Evolutionary conservation across 257 asterid genomes (phyloP), one percentile per base, ranked within the genome.

Genomic region (Cordia subcordata): DNA sequence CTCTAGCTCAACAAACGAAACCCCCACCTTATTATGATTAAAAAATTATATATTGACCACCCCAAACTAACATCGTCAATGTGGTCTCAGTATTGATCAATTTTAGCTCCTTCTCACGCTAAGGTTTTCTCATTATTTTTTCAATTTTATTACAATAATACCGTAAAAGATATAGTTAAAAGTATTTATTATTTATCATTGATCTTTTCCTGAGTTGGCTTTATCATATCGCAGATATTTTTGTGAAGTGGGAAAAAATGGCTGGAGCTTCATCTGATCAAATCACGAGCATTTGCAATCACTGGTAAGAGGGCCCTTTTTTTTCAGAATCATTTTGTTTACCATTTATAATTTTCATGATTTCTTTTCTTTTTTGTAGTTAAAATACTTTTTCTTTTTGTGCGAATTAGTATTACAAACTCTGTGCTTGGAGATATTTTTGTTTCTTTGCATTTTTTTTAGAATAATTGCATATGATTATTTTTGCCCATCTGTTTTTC

Each of bases 181-280:
- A 10, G 44, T 14, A 42, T 42, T 42, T 42, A 11, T 42, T 42
- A 42, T 42, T 42, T 11, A 10, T 42, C 10, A 14, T 42, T 42
- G 47, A n/a, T 42, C 2, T 42, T 42, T 42, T 16, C 17, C 44
- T 20, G 60, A 27, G 16, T 45, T 51, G 59, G 21, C 35, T 19
- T 37, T 32, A 10, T 10, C 18, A 5, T 33, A n/a, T n/a, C n/a
- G n/a, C n/a, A n/a, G n/a, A n/a, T n/a, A 47, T 49, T 68, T 55
- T 54, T 44, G 27, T 59, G 69, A 14, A 49, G 72, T 50, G 56
- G 65, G 59, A 49, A 65, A 68, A 33, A 54, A 90, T 87, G 94
- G 87, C 80, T 63, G 85, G 71, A 72, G 74, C 73, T 82, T 77
- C 84, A 55, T 82, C 81, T 72, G 93, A 90, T 81, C 87, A 70